Evolutionary conservation across 768 basidiomycete species (phyloP).

Genomic region (Tulasnella sp.): DNA sequence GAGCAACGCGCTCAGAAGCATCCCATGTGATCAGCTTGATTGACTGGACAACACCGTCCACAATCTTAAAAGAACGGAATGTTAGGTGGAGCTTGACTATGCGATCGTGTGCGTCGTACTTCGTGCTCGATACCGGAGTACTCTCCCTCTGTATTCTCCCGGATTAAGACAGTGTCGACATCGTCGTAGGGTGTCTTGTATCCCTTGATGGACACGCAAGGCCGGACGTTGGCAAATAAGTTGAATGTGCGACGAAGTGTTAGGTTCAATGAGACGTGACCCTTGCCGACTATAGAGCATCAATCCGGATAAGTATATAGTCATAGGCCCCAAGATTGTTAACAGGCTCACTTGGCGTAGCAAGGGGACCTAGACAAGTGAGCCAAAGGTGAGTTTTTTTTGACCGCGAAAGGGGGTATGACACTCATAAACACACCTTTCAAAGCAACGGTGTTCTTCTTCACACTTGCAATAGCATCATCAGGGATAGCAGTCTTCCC

Average conservation of each 20-base stretch:
- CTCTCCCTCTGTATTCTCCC: conserved; percentile 99
- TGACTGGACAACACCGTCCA: conserved; percentile 97
- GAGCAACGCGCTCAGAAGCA: conserved; percentile 94
- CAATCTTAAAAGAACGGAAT: conserved; percentile 40
- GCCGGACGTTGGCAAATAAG: conserved; percentile 96
- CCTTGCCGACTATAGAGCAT: conserved; percentile 74
- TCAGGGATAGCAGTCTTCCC: conserved; percentile 98
- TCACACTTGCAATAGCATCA: conserved; percentile 77
- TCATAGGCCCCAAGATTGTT: neutral
- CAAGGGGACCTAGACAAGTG: conserved; percentile 66
- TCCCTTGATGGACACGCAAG: conserved; percentile 89
- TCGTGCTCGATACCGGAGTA: conserved; percentile 99
- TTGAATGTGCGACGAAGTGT: conserved; percentile 96
- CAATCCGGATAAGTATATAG: neutral
- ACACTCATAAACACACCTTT: conserved; percentile 52
- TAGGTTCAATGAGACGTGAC: conserved; percentile 95
- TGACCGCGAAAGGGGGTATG: neutral
- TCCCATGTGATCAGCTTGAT: conserved; percentile 99
- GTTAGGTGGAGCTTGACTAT: neutral
- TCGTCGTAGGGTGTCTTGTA: conserved; percentile 98
- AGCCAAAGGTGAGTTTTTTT: neutral
- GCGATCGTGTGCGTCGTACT: conserved; percentile 33
- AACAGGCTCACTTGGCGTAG: conserved; percentile 76
- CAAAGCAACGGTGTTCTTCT: conserved; percentile 93
- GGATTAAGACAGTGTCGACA: conserved; percentile 94